Conservation (phyloP, 148 eudicot genomes). For the Camellia granthamiana region DNA sequence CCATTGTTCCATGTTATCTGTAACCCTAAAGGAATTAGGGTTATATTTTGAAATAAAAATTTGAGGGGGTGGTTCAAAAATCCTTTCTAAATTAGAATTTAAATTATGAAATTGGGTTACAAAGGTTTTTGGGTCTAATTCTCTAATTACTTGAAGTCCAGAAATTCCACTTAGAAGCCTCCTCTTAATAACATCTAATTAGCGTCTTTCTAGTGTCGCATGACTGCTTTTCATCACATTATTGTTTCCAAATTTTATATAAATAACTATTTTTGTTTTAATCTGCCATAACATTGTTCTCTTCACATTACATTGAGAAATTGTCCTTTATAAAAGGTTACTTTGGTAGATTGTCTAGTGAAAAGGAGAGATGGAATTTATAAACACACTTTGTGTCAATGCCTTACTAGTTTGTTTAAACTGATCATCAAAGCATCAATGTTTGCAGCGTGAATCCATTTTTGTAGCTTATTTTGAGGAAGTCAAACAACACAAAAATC, state of each 20-base stretch:
- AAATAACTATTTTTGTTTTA: not conserved
- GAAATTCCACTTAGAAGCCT: no score
- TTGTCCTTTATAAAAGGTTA: not conserved
- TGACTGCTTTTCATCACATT: not conserved
- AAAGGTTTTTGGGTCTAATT: no score
- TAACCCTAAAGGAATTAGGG: no score
- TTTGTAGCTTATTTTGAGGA: not conserved
- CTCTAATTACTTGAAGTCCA: no score
- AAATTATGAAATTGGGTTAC: no score
- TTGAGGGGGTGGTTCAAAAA: no score
- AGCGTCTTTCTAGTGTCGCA: not conserved
- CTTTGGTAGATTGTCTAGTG: conserved; percentile 1
- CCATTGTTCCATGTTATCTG: no score
- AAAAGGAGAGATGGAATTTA: not conserved
- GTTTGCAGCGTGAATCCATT: not conserved
- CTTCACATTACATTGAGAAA: not conserved
- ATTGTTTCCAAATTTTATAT: no score
- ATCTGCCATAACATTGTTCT: not conserved
- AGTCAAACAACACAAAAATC: not conserved
- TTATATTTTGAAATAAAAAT: no score
- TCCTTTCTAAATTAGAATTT: no score
- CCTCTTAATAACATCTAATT: not conserved
- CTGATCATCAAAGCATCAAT: not conserved
- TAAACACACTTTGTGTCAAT: not conserved
- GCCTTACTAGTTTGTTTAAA: not conserved